A percentile compares a stretch with the other conserved stretches of the same genome.
Evolutionary conservation across 2,329 filamentous ascomycete genomes (phyloP).

Genomic region (Phaeosphaeriaceae sp.): DNA sequence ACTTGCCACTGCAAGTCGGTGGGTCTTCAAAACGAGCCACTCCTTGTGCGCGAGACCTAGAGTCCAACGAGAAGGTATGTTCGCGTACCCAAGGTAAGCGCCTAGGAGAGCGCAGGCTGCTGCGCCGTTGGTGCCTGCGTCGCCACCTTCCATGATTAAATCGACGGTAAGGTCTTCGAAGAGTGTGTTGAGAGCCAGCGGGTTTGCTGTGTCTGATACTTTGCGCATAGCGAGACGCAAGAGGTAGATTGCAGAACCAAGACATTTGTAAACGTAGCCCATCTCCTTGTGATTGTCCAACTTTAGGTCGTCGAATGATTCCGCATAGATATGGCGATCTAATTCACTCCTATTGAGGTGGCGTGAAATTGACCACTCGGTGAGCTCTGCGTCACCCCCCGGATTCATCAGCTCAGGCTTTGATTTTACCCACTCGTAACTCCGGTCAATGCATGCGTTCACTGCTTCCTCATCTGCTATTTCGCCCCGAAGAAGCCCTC

Average conservation of each 20-base stretch:
- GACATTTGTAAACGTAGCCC: conserved; percentile 62
- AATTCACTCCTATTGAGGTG: conserved; percentile 53
- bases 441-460: conserved; percentile 51
- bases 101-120: conserved; percentile 60
- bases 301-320: conserved; percentile 49
- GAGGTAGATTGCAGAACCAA: conserved; percentile 56
- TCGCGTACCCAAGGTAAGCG: conserved; percentile 55
- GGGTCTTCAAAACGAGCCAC: conserved; percentile 56
- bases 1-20: conserved; percentile 49
- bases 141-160: conserved; percentile 60
- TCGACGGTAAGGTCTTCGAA: conserved; percentile 59
- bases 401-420: conserved; percentile 31
- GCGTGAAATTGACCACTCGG: conserved; percentile 17
- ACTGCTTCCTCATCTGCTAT: conserved; percentile 50
- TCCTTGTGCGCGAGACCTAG: conserved; percentile 54
- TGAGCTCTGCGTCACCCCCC: conserved; percentile 32
- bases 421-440: conserved; percentile 50
- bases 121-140: conserved; percentile 63
- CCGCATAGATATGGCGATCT: conserved; percentile 48
- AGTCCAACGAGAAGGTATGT: conserved; percentile 58
- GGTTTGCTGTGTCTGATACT: background rate
- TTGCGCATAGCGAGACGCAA: conserved; percentile 54
- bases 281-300: conserved; percentile 56
- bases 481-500: conserved; percentile 56
- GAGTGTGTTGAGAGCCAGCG: conserved; percentile 1